phyloP scores from a whole-genome alignment of 441 rosid species.

The Hura crepitans region DNA sequence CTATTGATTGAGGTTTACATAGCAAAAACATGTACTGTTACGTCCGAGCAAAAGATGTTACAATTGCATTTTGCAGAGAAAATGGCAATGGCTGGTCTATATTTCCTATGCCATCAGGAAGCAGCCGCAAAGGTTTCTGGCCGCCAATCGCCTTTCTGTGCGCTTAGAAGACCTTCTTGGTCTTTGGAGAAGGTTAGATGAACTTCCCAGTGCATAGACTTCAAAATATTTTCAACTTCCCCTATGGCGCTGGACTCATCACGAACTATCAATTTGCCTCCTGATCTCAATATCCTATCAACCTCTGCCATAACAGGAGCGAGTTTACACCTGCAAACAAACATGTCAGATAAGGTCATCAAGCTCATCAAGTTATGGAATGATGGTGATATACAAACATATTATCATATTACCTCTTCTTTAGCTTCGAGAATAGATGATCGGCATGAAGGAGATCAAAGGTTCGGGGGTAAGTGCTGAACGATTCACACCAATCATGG shows the following conservation, averaged over 20 bases:
- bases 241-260: slow-evolving; percentile 52
- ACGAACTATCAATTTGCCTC: slow-evolving; percentile 73
- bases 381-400: not conserved
- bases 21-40: not conserved
- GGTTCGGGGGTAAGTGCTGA: slow-evolving; percentile 80
- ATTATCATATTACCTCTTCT: slow-evolving; percentile 39
- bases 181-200: slow-evolving; percentile 64
- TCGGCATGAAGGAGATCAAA: slow-evolving; percentile 92
- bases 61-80: slow-evolving; percentile 6
- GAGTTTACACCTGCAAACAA: slow-evolving; percentile 62
- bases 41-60: slow-evolving; percentile 4
- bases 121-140: slow-evolving; percentile 44
- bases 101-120: slow-evolving; percentile 24
- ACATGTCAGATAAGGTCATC: not conserved
- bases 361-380: not conserved
- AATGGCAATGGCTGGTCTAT: not conserved
- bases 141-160: slow-evolving; percentile 85
- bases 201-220: slow-evolving; percentile 84
- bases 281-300: slow-evolving; percentile 86
- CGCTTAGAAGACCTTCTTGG: slow-evolving; percentile 74
- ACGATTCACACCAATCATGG: slow-evolving; percentile 96
- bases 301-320: slow-evolving; percentile 78
- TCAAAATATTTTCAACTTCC: slow-evolving; percentile 71
- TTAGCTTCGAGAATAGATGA: slow-evolving; percentile 87
- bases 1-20: slow-evolving; percentile 11